Evolutionary conservation across 306 rosid genomes (phyloP).

Genomic region (Betula pendula): DNA sequence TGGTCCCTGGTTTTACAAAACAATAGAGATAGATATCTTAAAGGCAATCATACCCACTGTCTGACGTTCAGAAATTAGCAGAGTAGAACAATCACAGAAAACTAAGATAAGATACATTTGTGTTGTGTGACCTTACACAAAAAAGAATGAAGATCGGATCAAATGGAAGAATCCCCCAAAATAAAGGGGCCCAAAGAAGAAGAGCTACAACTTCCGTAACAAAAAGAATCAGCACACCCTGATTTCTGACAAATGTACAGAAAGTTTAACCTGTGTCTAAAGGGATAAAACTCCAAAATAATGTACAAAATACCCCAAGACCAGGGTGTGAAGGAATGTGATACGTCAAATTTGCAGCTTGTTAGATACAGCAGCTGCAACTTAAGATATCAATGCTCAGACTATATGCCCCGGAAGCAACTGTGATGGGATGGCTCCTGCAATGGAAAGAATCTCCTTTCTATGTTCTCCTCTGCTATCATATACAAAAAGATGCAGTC

Average conservation of each 20-base stretch:
- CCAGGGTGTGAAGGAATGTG: slow-evolving; percentile 31
- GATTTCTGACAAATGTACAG: slow-evolving; percentile 21
- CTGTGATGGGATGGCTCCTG: slow-evolving; percentile 9
- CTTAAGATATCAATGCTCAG: slow-evolving; percentile 26
- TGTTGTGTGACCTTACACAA: background rate
- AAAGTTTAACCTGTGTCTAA: slow-evolving; percentile 28
- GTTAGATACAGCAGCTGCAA: slow-evolving; percentile 48
- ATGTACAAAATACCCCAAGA: slow-evolving; percentile 20
- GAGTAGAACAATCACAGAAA: background rate
- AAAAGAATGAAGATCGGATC: background rate
- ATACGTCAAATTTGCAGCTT: slow-evolving; percentile 35
- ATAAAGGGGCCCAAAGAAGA: background rate
- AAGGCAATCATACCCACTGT: background rate
- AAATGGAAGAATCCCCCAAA: slow-evolving; percentile 2
- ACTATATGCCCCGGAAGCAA: slow-evolving; percentile 31
- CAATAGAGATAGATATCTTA: background rate
- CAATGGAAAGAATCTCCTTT: slow-evolving; percentile 32
- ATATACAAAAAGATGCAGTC: slow-evolving; percentile 41
- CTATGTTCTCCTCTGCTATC: slow-evolving; percentile 43
- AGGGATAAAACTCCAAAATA: slow-evolving; percentile 23
- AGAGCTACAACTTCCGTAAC: background rate
- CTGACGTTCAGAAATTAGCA: background rate
- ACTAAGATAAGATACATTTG: no score
- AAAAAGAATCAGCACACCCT: slow-evolving; percentile 19
- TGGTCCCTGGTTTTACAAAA: background rate